These are phyloP conservation scores for Lichtheimia corymbifera DNA, from an alignment of 371 early-diverging fungal genomes.

Conservation along the genomic window DNA sequence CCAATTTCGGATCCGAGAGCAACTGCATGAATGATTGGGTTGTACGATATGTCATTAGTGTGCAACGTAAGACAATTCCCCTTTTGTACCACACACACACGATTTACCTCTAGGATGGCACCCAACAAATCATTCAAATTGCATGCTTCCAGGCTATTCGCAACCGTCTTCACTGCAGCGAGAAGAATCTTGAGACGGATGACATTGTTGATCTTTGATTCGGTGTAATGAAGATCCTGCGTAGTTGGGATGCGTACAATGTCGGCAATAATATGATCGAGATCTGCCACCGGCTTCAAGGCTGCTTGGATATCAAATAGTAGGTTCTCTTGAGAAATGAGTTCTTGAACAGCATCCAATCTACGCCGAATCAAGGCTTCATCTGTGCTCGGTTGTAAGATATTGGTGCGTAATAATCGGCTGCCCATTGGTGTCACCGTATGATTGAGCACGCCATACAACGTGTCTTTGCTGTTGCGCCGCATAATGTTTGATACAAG, in stretches of 20 bases:
- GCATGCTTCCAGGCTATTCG: constrained; percentile 27
- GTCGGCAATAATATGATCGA: constrained; percentile 31
- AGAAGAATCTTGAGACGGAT: constrained; percentile 71
- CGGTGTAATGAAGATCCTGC: constrained; percentile 48
- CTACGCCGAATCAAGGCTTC: constrained; percentile 35
- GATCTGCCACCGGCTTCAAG: constrained; percentile 24
- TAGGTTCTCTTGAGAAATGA: constrained; percentile 29
- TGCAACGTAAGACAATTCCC: too few relatives aligned
- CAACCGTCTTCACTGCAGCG: constrained; percentile 36
- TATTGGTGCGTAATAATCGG: constrained; percentile 70
- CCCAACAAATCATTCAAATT: not conserved
- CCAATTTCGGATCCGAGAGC: constrained; percentile 25
- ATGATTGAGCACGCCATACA: constrained; percentile 59
- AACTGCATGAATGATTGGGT: constrained; percentile 15
- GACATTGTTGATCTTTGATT: constrained; percentile 73
- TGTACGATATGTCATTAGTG: too few relatives aligned
- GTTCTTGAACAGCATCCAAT: constrained; percentile 57
- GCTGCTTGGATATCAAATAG: constrained; percentile 41
- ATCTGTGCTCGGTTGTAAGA: constrained; percentile 68
- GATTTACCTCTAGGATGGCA: not conserved
- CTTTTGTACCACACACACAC: too few relatives aligned
- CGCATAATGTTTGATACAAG: constrained; percentile 48
- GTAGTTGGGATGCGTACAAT: constrained; percentile 23
- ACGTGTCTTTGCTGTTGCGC: constrained; percentile 39
- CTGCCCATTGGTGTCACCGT: constrained; percentile 76